Evolutionary conservation across 352 stramenopile genomes (phyloP).

Genomic region (Phytopythium chamaehyphon): DNA sequence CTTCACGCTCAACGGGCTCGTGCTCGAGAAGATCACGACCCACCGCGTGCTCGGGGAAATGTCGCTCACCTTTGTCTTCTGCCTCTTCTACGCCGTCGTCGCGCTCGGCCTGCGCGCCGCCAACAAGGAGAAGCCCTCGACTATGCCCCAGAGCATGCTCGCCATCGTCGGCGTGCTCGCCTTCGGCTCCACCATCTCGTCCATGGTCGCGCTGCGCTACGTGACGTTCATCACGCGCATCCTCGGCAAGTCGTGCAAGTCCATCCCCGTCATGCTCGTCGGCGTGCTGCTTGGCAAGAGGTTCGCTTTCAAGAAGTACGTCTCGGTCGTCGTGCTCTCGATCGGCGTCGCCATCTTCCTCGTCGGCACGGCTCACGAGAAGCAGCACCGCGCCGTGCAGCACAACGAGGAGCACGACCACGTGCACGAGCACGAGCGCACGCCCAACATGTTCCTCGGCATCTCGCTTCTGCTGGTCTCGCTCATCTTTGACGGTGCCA

Average conservation of each 20-base stretch:
- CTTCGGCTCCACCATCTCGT: slow-evolving; percentile 79
- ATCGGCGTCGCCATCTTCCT: slow-evolving; percentile 76
- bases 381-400: slow-evolving; percentile 40
- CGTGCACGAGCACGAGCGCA: slow-evolving; percentile 41
- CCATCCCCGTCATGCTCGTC: slow-evolving; percentile 82
- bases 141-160: slow-evolving; percentile 67
- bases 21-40: slow-evolving; percentile 84
- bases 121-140: slow-evolving; percentile 66
- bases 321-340: slow-evolving; percentile 71
- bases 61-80: slow-evolving; percentile 84
- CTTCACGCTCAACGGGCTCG: slow-evolving; percentile 77
- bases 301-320: slow-evolving; percentile 79
- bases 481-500: slow-evolving; percentile 75
- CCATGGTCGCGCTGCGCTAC: slow-evolving; percentile 80
- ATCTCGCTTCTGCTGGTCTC: slow-evolving; percentile 66
- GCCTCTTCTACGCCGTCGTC: slow-evolving; percentile 66
- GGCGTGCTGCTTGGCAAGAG: slow-evolving; percentile 70
- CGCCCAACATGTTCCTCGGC: slow-evolving; percentile 61
- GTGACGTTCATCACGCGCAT: slow-evolving; percentile 85
- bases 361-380: slow-evolving; percentile 66
- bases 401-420: slow-evolving; percentile 43
- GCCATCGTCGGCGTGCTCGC: slow-evolving; percentile 58
- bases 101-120: slow-evolving; percentile 52
- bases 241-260: slow-evolving; percentile 87
- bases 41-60: slow-evolving; percentile 75